These are phyloP conservation scores for Gracilaria domingensis DNA, from an alignment of 23 red algal genomes.

Conservation along the genomic window DNA sequence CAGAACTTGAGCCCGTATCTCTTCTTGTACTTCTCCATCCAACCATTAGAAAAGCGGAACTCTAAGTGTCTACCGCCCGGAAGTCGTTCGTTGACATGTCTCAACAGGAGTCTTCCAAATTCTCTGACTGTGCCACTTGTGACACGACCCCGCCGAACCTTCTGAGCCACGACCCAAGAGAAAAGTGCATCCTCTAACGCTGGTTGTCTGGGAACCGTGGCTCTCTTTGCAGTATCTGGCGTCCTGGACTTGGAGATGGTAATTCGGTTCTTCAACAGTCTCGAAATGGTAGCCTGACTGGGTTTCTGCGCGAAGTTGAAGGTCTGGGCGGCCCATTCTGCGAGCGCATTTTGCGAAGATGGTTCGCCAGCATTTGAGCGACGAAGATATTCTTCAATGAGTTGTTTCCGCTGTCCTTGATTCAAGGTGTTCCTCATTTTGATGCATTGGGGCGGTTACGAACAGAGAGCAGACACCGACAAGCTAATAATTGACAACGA, in stretches of 20 bases:
- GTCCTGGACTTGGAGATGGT: conserved; percentile 17
- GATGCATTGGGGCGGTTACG: conserved; percentile 5
- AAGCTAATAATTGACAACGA: neutral
- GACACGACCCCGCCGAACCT: conserved; percentile 26
- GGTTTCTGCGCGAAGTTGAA: conserved; percentile 33
- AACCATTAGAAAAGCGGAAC: conserved; percentile 48
- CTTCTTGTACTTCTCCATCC: conserved; percentile 51
- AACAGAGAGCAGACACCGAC: neutral
- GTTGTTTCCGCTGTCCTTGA: conserved; percentile 29
- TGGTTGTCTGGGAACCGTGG: conserved; percentile 4
- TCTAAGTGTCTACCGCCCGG: conserved; percentile 5
- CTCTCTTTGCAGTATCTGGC: conserved; percentile 6
- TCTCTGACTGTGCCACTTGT: conserved; percentile 16
- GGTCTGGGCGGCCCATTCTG: conserved; percentile 32
- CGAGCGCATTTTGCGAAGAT: conserved; percentile 24
- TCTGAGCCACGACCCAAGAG: conserved; percentile 57
- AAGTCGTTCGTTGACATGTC: conserved; percentile 14
- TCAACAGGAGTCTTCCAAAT: conserved; percentile 11
- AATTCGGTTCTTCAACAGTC: conserved; percentile 21
- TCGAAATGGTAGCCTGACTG: conserved; percentile 47
- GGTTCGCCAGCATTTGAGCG: conserved; percentile 27
- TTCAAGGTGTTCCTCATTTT: conserved; percentile 28
- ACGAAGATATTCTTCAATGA: conserved; percentile 37
- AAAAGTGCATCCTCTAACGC: conserved; percentile 53
- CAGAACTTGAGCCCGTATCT: conserved; percentile 32